Percentiles rank a stretch among this genome's conserved stretches.
phyloP scores from a whole-genome alignment of 2,329 filamentous ascomycete species.

The Apiospora kogelbergensis region DNA sequence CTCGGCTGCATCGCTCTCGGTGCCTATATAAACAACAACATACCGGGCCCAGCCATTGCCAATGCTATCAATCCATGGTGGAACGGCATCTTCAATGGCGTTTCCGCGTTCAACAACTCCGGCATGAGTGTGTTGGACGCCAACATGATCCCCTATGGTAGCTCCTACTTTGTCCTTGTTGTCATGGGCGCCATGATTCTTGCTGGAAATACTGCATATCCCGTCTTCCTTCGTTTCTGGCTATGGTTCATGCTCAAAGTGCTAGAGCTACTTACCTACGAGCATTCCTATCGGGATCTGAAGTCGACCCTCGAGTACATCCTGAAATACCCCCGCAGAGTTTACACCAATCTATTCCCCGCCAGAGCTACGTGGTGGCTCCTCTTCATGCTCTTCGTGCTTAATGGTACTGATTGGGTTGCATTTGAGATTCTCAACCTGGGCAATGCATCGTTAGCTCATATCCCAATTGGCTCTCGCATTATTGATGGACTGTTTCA shows the following conservation, averaged over 20 bases:
- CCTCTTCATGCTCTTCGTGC: constrained; percentile 41
- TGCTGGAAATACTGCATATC: constrained; percentile 53
- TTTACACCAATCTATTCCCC: constrained; percentile 52
- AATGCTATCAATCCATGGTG: constrained; percentile 50
- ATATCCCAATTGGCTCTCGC: constrained; percentile 43
- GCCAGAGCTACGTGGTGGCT: constrained; percentile 53
- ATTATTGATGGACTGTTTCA: constrained; percentile 55
- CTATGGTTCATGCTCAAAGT: constrained; percentile 44
- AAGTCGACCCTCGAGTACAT: constrained; percentile 37
- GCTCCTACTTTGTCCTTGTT: constrained; percentile 31
- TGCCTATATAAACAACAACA: constrained; percentile 45
- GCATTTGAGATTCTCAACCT: constrained; percentile 54
- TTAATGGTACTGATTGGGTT: constrained; percentile 45
- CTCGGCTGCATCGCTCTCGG: constrained; percentile 57
- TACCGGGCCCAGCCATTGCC: constrained; percentile 37
- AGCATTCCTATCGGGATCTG: constrained; percentile 28
- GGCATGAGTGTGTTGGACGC: constrained; percentile 57
- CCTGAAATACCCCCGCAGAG: constrained; percentile 38
- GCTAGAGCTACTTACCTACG: constrained; percentile 22
- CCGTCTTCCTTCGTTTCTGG: constrained; percentile 47
- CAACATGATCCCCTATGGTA: constrained; percentile 49
- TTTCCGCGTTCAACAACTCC: constrained; percentile 57
- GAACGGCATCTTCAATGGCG: constrained; percentile 55
- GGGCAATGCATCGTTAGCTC: constrained; percentile 45
- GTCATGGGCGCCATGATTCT: constrained; percentile 34